These are phyloP conservation scores for Pseudogymnoascus sp. DNA, from an alignment of 2,329 filamentous ascomycete genomes.

Conservation along the genomic window DNA sequence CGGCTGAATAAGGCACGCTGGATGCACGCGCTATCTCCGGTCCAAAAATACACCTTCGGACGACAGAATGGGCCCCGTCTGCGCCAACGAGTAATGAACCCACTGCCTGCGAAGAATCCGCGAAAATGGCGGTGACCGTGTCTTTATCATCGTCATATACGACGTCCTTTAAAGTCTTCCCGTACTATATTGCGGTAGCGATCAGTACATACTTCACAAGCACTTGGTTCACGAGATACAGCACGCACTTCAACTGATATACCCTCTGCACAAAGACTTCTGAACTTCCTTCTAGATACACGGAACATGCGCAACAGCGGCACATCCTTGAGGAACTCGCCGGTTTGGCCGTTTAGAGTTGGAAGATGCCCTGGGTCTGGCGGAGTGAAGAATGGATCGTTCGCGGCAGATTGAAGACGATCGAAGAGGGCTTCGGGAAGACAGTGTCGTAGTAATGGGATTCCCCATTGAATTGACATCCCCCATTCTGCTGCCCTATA, in stretches of 20 bases:
- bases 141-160: constrained; percentile 20
- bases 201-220: background rate
- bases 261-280: constrained; percentile 14
- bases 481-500: constrained; percentile 14
- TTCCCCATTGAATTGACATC: constrained; percentile 12
- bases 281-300: constrained; percentile 13
- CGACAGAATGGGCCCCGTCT: constrained; percentile 26
- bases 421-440: background rate
- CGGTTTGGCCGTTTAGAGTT: constrained; percentile 8
- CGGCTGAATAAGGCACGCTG: background rate
- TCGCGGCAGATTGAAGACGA: background rate
- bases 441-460: constrained; percentile 10
- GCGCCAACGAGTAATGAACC: constrained; percentile 28
- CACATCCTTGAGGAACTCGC: constrained; percentile 5
- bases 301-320: constrained; percentile 10
- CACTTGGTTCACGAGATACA: background rate
- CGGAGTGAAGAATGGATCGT: background rate
- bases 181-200: background rate
- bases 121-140: constrained; percentile 25
- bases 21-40: background rate
- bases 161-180: constrained; percentile 31
- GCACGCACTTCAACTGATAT: background rate
- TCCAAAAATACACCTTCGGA: constrained; percentile 16
- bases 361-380: background rate
- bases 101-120: constrained; percentile 23